phyloP scores from a whole-genome alignment of 2,329 filamentous ascomycete species.

The Raffaelea albimanens region DNA sequence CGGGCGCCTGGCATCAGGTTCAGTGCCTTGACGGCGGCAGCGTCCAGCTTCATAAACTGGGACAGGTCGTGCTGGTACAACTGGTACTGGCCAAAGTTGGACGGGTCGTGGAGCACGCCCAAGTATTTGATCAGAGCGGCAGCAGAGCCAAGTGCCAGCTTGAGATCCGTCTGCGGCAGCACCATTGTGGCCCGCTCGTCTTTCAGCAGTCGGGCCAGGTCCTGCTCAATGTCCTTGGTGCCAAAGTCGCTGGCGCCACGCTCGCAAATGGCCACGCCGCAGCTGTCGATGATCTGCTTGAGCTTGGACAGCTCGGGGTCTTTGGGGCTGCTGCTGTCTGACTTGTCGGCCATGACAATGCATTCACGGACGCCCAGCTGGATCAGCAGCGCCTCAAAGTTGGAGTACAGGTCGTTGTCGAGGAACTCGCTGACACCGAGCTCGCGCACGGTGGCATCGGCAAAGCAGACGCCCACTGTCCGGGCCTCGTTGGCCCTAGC shows the following conservation, averaged over 20 bases:
- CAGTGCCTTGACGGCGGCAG: slow-evolving; percentile 83
- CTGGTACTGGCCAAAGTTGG: slow-evolving; percentile 95
- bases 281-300: slow-evolving; percentile 80
- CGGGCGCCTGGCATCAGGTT: slow-evolving; percentile 95
- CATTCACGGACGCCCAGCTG: slow-evolving; percentile 95
- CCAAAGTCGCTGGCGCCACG: slow-evolving; percentile 69
- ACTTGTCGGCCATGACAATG: slow-evolving; percentile 68
- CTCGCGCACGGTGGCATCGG: slow-evolving; percentile 91
- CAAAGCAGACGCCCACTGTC: slow-evolving; percentile 90
- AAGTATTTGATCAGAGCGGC: slow-evolving; percentile 93
- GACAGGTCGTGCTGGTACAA: slow-evolving; percentile 94
- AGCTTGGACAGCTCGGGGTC: slow-evolving; percentile 85
- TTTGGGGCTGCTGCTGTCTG: slow-evolving; percentile 45
- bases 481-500: slow-evolving; percentile 79
- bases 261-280: slow-evolving; percentile 82
- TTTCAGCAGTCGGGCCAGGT: slow-evolving; percentile 76
- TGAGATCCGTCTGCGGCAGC: slow-evolving; percentile 83
- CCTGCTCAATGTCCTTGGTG: slow-evolving; percentile 89
- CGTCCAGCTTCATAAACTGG: slow-evolving; percentile 97
- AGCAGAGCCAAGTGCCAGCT: slow-evolving; percentile 91
- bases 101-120: slow-evolving; percentile 77
- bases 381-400: slow-evolving; percentile 92
- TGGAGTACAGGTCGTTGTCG: slow-evolving; percentile 98
- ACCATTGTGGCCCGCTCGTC: slow-evolving; percentile 70
- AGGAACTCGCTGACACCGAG: slow-evolving; percentile 94